Conservation (phyloP, 2,329 filamentous ascomycete genomes). For the Monosporascus sp. region DNA sequence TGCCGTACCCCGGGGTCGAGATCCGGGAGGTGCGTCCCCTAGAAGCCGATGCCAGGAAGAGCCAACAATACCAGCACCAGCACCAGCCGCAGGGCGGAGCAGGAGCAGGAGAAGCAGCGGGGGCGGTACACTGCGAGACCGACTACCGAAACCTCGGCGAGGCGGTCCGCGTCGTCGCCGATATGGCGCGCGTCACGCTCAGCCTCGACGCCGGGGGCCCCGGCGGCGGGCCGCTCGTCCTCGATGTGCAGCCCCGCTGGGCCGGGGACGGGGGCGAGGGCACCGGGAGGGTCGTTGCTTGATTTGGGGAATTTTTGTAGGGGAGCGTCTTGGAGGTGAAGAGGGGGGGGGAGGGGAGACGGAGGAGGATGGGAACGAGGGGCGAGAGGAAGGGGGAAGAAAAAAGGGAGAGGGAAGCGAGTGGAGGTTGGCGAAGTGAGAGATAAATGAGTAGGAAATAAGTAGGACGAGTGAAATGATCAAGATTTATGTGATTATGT, state of each 20-base stretch:
- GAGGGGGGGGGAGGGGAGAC: too few species aligned
- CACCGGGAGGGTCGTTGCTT: slow-evolving; percentile 13
- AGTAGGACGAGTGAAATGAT: too few species aligned
- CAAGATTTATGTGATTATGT: too few species aligned
- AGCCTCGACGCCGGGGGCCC: slow-evolving; percentile 64
- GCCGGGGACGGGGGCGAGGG: background rate
- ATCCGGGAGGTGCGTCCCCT: slow-evolving; percentile 56
- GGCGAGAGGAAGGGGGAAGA: too few species aligned
- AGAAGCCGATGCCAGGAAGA: background rate
- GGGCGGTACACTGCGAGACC: slow-evolving; percentile 59
- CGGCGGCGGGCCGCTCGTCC: slow-evolving; percentile 59
- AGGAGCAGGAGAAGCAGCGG: slow-evolving; percentile 10
- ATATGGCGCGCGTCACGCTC: slow-evolving; percentile 67
- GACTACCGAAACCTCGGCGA: slow-evolving; percentile 76
- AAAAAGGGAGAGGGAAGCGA: too few species aligned
- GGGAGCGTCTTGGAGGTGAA: too few species aligned
- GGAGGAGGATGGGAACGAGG: too few species aligned
- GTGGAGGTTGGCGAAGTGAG: too few species aligned
- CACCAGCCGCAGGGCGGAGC: slow-evolving; percentile 2
- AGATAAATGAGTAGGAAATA: too few species aligned
- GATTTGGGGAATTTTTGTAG: background rate
- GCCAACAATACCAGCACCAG: background rate
- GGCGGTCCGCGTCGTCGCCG: slow-evolving; percentile 67
- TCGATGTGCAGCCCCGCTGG: slow-evolving; percentile 52
- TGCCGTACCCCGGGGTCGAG: slow-evolving; percentile 75